Evolutionary conservation across 371 early-diverging fungal genomes (phyloP).

Genomic region (Rhizopus sp.): DNA sequence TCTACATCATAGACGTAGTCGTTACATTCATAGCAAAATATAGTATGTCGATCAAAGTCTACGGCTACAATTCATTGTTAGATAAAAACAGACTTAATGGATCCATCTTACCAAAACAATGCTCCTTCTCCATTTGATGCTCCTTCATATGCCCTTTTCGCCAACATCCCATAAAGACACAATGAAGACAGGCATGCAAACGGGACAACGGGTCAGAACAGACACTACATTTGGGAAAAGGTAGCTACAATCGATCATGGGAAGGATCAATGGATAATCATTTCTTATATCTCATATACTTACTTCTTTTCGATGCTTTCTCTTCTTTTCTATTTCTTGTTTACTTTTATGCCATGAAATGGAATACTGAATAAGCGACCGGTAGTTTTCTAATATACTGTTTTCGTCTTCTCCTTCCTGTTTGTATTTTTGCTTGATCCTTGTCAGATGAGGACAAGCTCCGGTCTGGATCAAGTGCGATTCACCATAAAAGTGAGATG

Average conservation of each 20-base stretch:
- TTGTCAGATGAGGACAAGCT: constrained; percentile 39
- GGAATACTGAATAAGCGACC: constrained; percentile 38
- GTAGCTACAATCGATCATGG: constrained; percentile 46
- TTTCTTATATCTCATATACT: neutral
- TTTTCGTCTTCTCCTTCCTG: constrained; percentile 17
- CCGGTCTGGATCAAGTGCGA: constrained; percentile 26
- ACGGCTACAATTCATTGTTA: constrained; percentile 21
- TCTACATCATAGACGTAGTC: constrained; percentile 88
- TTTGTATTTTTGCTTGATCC: constrained; percentile 29
- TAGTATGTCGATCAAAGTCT: constrained; percentile 34
- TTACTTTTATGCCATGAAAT: constrained; percentile 36
- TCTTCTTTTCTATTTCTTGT: constrained; percentile 21
- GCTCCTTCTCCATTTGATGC: constrained; percentile 61
- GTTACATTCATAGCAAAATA: constrained; percentile 71
- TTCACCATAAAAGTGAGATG: constrained; percentile 35
- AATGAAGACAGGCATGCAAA: constrained; percentile 83
- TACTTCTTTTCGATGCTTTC: constrained; percentile 21
- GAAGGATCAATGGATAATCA: neutral
- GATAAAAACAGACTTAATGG: neutral
- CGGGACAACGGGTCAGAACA: constrained; percentile 68
- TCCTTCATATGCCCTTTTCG: constrained; percentile 63
- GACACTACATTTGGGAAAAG: constrained; percentile 64
- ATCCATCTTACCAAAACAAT: constrained; percentile 63
- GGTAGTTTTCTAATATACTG: constrained; percentile 36
- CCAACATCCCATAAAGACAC: constrained; percentile 68